Conservation (phyloP, 805 yeast genomes). For the Saccharomycopsis javanensis region DNA sequence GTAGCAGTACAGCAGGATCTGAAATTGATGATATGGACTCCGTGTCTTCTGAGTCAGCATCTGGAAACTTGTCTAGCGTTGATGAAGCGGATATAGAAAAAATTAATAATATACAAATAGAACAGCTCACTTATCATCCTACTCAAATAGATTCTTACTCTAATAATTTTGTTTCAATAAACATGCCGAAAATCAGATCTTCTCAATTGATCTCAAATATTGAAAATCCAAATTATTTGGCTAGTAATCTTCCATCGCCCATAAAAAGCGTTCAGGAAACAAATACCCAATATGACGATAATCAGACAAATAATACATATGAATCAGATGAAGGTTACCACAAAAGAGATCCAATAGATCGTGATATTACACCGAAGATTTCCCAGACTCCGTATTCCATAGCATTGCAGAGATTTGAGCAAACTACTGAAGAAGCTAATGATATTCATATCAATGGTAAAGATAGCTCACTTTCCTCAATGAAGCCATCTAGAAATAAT, state of each 20-base stretch:
- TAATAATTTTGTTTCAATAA: background rate
- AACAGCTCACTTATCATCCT: background rate
- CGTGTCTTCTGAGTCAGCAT: background rate
- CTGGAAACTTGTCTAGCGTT: constrained; percentile 10
- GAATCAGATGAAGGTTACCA: background rate
- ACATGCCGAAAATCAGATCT: background rate
- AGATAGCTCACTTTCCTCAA: background rate
- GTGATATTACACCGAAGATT: background rate
- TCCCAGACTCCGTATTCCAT: background rate
- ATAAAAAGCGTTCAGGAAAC: background rate
- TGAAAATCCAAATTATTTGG: background rate
- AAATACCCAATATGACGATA: background rate
- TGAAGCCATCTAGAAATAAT: background rate
- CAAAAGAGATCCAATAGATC: background rate
- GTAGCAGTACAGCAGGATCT: background rate
- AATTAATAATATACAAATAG: background rate
- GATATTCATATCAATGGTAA: background rate
- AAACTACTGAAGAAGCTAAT: background rate
- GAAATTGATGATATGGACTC: background rate
- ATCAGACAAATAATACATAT: background rate
- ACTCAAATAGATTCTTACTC: background rate
- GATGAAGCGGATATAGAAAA: constrained; percentile 4
- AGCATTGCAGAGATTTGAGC: background rate
- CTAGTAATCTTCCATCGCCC: background rate
- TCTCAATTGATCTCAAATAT: background rate